Evolutionary conservation across 2,329 filamentous ascomycete genomes (phyloP).

Genomic region (Fusarium clavum): DNA sequence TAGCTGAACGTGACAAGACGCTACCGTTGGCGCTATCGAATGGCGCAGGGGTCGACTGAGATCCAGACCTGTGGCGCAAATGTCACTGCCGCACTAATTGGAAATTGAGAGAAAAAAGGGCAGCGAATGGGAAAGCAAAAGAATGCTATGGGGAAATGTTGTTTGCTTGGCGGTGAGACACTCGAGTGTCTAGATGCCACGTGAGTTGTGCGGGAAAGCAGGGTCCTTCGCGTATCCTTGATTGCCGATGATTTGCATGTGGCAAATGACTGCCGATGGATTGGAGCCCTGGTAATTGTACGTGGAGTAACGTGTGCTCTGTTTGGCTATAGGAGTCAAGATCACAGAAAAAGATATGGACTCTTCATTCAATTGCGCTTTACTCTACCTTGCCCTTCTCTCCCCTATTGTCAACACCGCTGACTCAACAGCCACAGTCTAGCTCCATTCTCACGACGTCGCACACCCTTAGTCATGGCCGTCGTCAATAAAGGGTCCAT

Average conservation of each 20-base stretch:
- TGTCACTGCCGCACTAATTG: neutral
- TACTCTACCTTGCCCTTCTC: too few species aligned
- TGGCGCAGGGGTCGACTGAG: neutral
- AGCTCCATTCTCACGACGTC: neutral
- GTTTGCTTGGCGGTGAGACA: neutral
- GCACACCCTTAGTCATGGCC: too few species aligned
- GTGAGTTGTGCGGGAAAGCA: neutral
- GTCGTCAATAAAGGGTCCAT: slow-evolving; percentile 12
- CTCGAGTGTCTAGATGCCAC: neutral
- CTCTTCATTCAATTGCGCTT: neutral
- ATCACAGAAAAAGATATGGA: too few species aligned
- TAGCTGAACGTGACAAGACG: neutral
- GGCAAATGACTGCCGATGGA: neutral
- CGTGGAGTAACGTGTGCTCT: too few species aligned
- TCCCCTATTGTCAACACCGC: neutral
- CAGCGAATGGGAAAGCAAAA: neutral
- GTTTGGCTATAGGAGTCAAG: too few species aligned
- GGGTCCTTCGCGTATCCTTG: neutral
- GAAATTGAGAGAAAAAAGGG: neutral
- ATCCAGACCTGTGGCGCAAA: slow-evolving; percentile 5
- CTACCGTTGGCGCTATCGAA: slow-evolving; percentile 19
- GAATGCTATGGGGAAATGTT: neutral
- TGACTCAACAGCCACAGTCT: neutral
- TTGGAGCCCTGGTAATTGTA: neutral
- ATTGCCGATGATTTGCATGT: neutral